Percentiles rank a stretch among this genome's conserved stretches.
Evolutionary conservation across 1,284 basidiomycete species (phyloP).

Genomic region (Fomitopsis schrenkii): DNA sequence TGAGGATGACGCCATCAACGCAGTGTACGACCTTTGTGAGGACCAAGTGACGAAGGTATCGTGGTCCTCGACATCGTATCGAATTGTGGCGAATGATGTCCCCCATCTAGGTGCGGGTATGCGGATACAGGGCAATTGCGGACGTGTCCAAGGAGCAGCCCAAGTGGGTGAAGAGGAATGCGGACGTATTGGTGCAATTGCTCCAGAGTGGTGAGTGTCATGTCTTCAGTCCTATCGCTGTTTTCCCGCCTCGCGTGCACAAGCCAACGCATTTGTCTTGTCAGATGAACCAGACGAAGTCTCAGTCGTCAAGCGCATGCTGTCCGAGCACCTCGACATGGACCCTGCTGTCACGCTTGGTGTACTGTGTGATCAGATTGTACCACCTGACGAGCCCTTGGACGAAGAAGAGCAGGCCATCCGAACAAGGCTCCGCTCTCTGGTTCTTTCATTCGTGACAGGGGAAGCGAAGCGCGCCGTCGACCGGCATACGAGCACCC

Average conservation of each 20-base stretch:
- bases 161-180: conserved; percentile 65
- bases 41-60: conserved; percentile 53
- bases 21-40: conserved; percentile 72
- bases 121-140: conserved; percentile 61
- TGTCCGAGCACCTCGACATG: conserved; percentile 60
- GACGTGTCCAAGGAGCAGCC: conserved; percentile 54
- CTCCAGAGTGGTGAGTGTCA: conserved; percentile 61
- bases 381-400: conserved; percentile 43
- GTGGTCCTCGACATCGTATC: not conserved
- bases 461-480: conserved; percentile 45
- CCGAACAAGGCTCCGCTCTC: conserved; percentile 49
- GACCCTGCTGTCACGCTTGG: conserved; percentile 56
- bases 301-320: conserved; percentile 51
- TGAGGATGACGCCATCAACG: conserved; percentile 69
- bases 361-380: conserved; percentile 66
- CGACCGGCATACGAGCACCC: conserved; percentile 38
- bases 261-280: not conserved
- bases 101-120: conserved; percentile 52
- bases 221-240: not conserved
- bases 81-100: not conserved
- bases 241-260: not conserved
- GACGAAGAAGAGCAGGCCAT: conserved; percentile 58
- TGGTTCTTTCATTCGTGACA: conserved; percentile 57
- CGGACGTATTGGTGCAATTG: conserved; percentile 69
- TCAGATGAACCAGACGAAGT: conserved; percentile 66